Evolutionary conservation across 805 yeast species (phyloP), one percentile per base, ranked within the genome.

Genomic region (Spathaspora boniae): DNA sequence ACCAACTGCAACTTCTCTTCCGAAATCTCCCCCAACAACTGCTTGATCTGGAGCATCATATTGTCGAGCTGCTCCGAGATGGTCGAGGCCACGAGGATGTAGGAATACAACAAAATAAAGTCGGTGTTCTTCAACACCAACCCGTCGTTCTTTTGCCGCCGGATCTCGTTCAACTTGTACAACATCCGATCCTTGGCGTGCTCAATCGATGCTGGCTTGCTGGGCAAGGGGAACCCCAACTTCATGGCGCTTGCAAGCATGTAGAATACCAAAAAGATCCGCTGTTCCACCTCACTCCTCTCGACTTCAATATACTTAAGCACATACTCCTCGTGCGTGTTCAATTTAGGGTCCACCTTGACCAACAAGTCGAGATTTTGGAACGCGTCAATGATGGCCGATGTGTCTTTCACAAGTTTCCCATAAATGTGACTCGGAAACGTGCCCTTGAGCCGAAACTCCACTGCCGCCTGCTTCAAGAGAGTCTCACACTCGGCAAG

Each of bases 171-270:
- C 43, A 85, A 62, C 46, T 82, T 84, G 30, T 68, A 73, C 43
- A 85, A 65, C 64, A 86, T 66, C 22, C 88, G 57, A 42, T 80
- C 86, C 46, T 80, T 75, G 0, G 93, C 81, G 51, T 81, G 84
- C 28, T 76, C 84, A 0, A 87, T 81, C 0, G 86, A 78, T 0
- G 93, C 91, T 1, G 89, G 81, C 45, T 79, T 80, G 16, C 72
- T 75, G 0, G 95, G 94, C 16, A 86, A 52, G 2, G 95, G 95
- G 38, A 84, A 76, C 3, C 88, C 87, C 7, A 86, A 61, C 28
- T 77, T 72, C 62, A 86, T 66, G 0, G 94, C 83, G 8, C 91
- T 78, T 2, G 94, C 79, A 11, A 82, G 60, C 82, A 80, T 80
- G 60, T 86, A 86, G 53, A 86, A 86, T 5, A 82, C 77, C 40